phyloP scores from a whole-genome alignment of 257 asterid genomes.

The Solanum neorickii region DNA sequence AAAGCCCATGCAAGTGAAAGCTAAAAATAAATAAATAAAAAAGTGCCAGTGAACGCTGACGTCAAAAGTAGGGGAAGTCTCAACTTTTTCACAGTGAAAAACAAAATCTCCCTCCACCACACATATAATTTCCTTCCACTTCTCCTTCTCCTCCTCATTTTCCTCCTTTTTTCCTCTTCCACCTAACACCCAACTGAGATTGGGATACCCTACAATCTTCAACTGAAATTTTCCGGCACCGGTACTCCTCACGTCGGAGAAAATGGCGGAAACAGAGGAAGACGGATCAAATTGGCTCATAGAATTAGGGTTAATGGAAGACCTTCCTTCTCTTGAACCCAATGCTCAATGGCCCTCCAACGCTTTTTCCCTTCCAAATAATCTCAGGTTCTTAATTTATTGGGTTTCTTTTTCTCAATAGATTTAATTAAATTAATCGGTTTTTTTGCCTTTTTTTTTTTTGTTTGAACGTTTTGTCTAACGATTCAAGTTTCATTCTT shows the following conservation, averaged over 20 bases:
- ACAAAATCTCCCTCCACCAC: neutral
- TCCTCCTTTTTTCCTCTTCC: neutral
- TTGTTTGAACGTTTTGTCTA: neutral
- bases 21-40: neutral
- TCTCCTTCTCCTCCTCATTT: neutral
- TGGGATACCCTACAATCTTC: neutral
- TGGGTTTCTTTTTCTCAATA: neutral
- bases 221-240: neutral
- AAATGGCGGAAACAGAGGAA: slow-evolving; percentile 29
- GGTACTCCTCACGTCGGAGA: neutral
- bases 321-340: slow-evolving; percentile 23
- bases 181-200: neutral
- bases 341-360: slow-evolving; percentile 21
- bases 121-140: neutral
- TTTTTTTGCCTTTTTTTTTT: neutral
- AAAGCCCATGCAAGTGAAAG: neutral
- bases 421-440: neutral
- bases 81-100: neutral
- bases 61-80: neutral
- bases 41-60: neutral
- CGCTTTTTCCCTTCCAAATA: slow-evolving; percentile 9
- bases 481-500: neutral
- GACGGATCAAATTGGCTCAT: slow-evolving; percentile 31
- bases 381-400: slow-evolving; percentile 15
- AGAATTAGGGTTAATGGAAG: slow-evolving; percentile 33